These are phyloP conservation scores for Oenanthe javanica DNA, from an alignment of 140 eudicot species.

Conservation along the genomic window DNA sequence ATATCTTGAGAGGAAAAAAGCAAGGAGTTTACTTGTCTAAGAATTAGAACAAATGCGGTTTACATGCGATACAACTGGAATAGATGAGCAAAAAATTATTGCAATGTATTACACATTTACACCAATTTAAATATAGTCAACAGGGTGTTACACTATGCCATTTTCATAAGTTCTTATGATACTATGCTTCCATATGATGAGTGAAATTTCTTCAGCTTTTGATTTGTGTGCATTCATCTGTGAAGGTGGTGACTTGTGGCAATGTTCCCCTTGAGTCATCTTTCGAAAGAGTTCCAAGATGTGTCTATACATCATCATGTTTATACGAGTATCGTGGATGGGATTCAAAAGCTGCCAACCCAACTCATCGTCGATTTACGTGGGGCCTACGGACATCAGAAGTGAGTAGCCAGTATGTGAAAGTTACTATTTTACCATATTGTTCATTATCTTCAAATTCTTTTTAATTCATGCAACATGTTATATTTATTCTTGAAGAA, in stretches of 20 bases:
- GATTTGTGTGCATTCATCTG: conserved; percentile 7
- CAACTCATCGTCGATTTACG: conserved; percentile 60
- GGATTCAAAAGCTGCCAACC: conserved; percentile 68
- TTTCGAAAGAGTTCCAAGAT: conserved; percentile 66
- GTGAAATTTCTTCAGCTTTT: conserved; percentile 4
- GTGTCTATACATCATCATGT: conserved; percentile 68
- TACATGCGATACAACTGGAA: neutral
- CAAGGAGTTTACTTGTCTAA: neutral
- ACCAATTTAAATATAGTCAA: neutral
- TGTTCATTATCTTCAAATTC: neutral
- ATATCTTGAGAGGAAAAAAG: neutral
- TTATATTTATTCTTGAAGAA: neutral
- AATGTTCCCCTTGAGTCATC: conserved; percentile 74
- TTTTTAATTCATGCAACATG: neutral
- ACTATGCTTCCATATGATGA: neutral
- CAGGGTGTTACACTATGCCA: neutral
- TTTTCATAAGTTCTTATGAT: neutral
- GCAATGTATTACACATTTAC: neutral
- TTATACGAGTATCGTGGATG: conserved; percentile 71
- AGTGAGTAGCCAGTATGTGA: conserved; percentile 25
- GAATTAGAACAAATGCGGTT: neutral
- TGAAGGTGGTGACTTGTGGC: conserved; percentile 83
- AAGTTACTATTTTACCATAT: neutral
- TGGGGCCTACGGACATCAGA: conserved; percentile 70
- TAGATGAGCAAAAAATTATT: neutral